Evolutionary conservation across 2,329 filamentous ascomycete genomes (phyloP), one percentile per base, ranked within the genome.

Genomic region (Penicillium sp.): DNA sequence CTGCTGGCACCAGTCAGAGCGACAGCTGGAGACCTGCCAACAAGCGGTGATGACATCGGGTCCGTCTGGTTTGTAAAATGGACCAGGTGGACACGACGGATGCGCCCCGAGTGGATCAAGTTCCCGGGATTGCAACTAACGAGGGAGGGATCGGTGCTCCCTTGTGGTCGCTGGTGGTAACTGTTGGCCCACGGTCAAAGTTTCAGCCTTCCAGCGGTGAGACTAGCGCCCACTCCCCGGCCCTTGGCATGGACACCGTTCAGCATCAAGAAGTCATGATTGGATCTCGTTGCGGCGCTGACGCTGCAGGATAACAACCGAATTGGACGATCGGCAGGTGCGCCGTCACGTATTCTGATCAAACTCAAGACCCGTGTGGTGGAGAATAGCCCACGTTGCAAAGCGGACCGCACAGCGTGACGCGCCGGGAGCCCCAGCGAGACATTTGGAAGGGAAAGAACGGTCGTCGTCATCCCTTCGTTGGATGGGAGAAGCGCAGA

Each of bases 291-390:
- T n/a, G 11, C 42, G 36, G 44, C 47, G 56, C 54, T 58, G 55
- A 60, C 41, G 46, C 51, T 60, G 51, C 53, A 54, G 36, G 51
- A 58, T 56, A 54, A 58, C 57, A 54, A 54, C 55, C 46, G 27
- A 28, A 51, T 55, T 48, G 47, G 42, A 52, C 46, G 57, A 59
- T 59, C 57, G 51, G 49, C 55, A 58, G 50, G 35, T 51, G 33
- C 42, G 35, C 39, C 35, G 46, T 49, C 46, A 48, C 48, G 45
- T 53, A 47, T 45, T 44, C 11, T 12, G 9, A 13, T 13, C 12
- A 9, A 9, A 5, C 40, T 48, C 38, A 41, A 27, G 8, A 8
- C 45, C 47, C 43, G 51, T 34, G 32, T 54, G 57, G 56, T 49
- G 43, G 50, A 51, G 50, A 56, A 25, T 5, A n/a, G 46, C 38